These are phyloP conservation scores for Mollisiaceae sp. DNA, from an alignment of 2,329 filamentous ascomycete genomes.

Conservation along the genomic window DNA sequence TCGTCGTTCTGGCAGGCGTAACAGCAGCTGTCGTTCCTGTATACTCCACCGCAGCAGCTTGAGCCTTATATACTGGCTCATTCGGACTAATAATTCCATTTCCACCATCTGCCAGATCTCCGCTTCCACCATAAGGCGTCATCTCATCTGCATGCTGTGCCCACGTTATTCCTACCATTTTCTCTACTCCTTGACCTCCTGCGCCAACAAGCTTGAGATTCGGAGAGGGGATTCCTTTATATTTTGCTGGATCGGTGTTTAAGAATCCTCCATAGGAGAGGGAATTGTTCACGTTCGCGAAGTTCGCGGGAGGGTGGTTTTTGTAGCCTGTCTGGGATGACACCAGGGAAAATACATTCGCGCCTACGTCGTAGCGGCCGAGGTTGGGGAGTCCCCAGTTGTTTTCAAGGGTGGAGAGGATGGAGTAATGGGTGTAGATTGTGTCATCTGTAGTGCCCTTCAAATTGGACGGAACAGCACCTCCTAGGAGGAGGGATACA, in stretches of 20 bases:
- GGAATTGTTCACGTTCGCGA: slow-evolving; percentile 50
- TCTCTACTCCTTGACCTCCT: slow-evolving; percentile 48
- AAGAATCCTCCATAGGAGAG: slow-evolving; percentile 51
- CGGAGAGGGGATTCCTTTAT: slow-evolving; percentile 46
- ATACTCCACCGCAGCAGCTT: slow-evolving; percentile 27
- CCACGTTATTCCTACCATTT: slow-evolving; percentile 41
- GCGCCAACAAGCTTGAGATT: slow-evolving; percentile 51
- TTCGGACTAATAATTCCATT: slow-evolving; percentile 38
- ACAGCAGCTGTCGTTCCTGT: background rate
- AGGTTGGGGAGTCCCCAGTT: slow-evolving; percentile 51
- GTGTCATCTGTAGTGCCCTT: slow-evolving; percentile 57
- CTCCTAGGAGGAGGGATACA: slow-evolving; percentile 59
- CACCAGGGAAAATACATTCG: slow-evolving; percentile 43
- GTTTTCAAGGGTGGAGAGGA: slow-evolving; percentile 48
- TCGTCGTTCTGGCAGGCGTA: background rate
- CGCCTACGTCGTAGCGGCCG: slow-evolving; percentile 51
- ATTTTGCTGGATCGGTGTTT: slow-evolving; percentile 44
- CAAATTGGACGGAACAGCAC: slow-evolving; percentile 52
- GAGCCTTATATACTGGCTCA: slow-evolving; percentile 47
- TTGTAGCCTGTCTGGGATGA: slow-evolving; percentile 39
- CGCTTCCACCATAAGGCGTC: slow-evolving; percentile 54
- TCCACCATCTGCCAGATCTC: slow-evolving; percentile 50
- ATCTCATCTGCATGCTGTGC: slow-evolving; percentile 27
- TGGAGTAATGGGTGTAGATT: slow-evolving; percentile 53
- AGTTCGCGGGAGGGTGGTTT: slow-evolving; percentile 40